These are phyloP conservation scores for Mrakiaceae sp. DNA, from an alignment of 1,284 basidiomycete genomes.

Conservation along the genomic window DNA sequence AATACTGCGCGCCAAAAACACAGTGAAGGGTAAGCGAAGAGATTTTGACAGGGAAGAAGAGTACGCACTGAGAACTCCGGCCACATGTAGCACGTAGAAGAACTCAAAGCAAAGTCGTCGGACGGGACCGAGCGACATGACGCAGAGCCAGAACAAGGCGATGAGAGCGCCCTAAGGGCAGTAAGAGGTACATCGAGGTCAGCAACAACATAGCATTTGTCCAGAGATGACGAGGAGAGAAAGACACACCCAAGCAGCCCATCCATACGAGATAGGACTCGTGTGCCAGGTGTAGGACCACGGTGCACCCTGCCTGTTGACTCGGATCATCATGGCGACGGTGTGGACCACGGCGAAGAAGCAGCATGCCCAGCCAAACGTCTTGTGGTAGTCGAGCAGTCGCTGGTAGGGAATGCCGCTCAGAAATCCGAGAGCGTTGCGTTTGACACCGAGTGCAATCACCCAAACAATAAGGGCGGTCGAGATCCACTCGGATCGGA, in stretches of 20 bases:
- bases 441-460: not conserved
- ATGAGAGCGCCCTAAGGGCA: not conserved
- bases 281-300: not conserved
- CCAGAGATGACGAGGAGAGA: not conserved
- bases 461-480: not conserved
- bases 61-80: not conserved
- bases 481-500: not conserved
- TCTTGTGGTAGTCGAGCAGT: not conserved
- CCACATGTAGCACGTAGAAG: not conserved
- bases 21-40: not conserved
- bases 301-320: not conserved
- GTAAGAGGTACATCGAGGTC: not conserved
- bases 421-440: slow-evolving; percentile 1
- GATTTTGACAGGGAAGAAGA: not conserved
- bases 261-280: not conserved
- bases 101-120: not conserved
- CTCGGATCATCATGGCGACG: not conserved
- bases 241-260: not conserved
- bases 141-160: not conserved
- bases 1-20: not conserved
- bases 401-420: not conserved
- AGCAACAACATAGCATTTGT: too few relatives aligned
- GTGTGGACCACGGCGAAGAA: not conserved
- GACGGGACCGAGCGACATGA: not conserved
- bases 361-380: not conserved